Percentiles rank a stretch among this genome's conserved stretches.
Conservation (phyloP, 495 filamentous ascomycete species). For the Tetracladium setigerum region DNA sequence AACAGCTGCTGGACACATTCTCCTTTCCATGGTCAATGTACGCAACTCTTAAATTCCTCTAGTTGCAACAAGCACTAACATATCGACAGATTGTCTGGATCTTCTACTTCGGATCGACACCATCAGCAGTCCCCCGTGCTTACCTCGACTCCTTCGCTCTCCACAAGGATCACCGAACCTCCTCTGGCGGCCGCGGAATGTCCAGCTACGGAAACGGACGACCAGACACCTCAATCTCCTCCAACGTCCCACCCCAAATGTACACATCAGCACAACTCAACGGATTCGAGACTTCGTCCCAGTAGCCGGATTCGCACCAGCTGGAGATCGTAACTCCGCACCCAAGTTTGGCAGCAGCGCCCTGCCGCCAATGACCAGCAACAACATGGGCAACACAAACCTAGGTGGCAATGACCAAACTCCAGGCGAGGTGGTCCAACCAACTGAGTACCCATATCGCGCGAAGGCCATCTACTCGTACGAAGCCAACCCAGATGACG, state of each 20-base stretch:
- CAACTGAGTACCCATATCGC: slow-evolving; percentile 92
- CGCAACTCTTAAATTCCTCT: slow-evolving; percentile 24
- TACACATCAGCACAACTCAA: slow-evolving; percentile 92
- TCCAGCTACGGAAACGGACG: slow-evolving; percentile 57
- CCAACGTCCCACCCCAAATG: slow-evolving; percentile 77
- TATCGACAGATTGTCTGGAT: slow-evolving; percentile 83
- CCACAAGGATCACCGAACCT: slow-evolving; percentile 66
- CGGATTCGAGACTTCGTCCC: slow-evolving; percentile 96
- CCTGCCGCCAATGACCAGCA: slow-evolving; percentile 23
- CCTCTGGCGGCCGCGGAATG: slow-evolving; percentile 56
- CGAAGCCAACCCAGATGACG: slow-evolving; percentile 95
- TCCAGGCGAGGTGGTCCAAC: slow-evolving; percentile 61
- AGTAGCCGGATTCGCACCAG: slow-evolving; percentile 48
- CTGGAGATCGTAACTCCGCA: slow-evolving; percentile 44
- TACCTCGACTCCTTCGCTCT: slow-evolving; percentile 96
- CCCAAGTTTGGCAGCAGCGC: slow-evolving; percentile 40
- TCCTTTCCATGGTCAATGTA: slow-evolving; percentile 93
- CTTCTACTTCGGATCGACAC: slow-evolving; percentile 93
- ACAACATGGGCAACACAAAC: slow-evolving; percentile 7
- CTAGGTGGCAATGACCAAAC: slow-evolving; percentile 23
- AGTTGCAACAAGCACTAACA: slow-evolving; percentile 1
- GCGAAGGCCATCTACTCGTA: slow-evolving; percentile 99
- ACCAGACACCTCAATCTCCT: slow-evolving; percentile 74
- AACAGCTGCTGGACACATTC: slow-evolving; percentile 84
- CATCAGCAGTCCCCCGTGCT: slow-evolving; percentile 77